Percentiles rank a stretch among this genome's conserved stretches.
phyloP scores from a whole-genome alignment of 306 rosid species.

The Rosa chinensis region DNA sequence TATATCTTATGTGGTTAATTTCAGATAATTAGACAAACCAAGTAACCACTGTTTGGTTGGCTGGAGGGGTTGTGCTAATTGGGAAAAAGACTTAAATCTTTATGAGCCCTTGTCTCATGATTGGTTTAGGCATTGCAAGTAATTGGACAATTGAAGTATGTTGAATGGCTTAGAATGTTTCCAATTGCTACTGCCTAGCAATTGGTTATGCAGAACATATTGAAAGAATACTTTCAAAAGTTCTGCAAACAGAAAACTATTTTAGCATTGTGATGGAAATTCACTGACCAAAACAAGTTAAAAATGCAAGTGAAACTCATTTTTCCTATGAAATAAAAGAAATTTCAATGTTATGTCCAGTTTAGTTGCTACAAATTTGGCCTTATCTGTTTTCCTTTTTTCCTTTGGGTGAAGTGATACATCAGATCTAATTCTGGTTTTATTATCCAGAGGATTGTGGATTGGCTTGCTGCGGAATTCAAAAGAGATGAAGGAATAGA shows the following conservation, averaged over 20 bases:
- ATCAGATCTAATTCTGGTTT: neutral
- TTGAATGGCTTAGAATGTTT: neutral
- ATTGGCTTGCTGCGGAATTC: conserved; percentile 72
- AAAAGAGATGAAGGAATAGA: conserved; percentile 87
- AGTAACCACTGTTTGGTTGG: neutral
- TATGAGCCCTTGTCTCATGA: neutral
- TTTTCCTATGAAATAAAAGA: neutral
- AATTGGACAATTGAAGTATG: neutral
- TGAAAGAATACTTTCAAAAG: neutral
- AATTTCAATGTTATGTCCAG: neutral
- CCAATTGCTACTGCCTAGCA: neutral
- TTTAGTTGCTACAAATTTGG: neutral
- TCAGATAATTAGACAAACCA: neutral
- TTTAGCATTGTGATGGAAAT: neutral
- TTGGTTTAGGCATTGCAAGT: neutral
- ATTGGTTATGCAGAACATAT: neutral
- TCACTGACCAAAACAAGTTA: neutral
- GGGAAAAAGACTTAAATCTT: neutral
- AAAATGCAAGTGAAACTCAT: neutral
- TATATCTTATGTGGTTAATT: no score
- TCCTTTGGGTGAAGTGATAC: neutral
- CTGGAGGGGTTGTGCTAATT: neutral
- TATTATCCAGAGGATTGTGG: conserved; percentile 70
- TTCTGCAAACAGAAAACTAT: neutral
- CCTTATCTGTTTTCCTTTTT: neutral